Base-by-base conservation (phyloP, 2,329 filamentous ascomycete species). In the Phaeoacremonium minimum region DNA sequence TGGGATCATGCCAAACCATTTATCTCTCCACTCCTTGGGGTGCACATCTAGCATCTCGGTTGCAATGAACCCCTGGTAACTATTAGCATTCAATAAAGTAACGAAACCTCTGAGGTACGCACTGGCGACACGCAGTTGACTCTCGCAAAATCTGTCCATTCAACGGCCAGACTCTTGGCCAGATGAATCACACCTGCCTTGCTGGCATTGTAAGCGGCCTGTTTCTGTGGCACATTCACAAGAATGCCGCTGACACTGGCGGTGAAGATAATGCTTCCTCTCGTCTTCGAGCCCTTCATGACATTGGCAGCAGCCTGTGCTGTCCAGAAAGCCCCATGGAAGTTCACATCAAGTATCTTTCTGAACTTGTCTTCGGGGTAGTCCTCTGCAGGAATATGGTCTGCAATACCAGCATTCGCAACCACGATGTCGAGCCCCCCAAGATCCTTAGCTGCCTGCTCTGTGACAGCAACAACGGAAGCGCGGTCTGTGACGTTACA, bases 171-270 rank as follows among this genome's bases (percentile, higher is more conserved):
- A 30, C 53, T 60, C 47, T 62, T 63, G 12, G 57, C 53, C 7
- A 69, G 46, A 29, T 65, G 64, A 1, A 64, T 51, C 1, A 63
- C 59, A 0, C 57, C 66, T 1, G 62, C 65, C 40, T 68, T 69
- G 36, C 56, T 61, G 5, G 64, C 56, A 38, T 68, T 68, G 37
- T 67, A 68, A 3, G 60, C 61, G 36, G 50, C 65, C 52, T 52
- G 61, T 45, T 53, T 66, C 50, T 63, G 60, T 4, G 61, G 61
- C 18, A 64, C 45, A 32, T 65, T 64, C 26, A 64, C 60, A 13
- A 70, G 51, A 13, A 61, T 55, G 0, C 58, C 59, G 15, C 62
- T 64, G 14, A 64, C 58, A 18, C 48, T 63, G 4, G 54, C 65
- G 11, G 53, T 68, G 49, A 60, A 66, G 42, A 63, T 64, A 47